Conservation (phyloP, 306 rosid genomes). For the Prunus padus region DNA sequence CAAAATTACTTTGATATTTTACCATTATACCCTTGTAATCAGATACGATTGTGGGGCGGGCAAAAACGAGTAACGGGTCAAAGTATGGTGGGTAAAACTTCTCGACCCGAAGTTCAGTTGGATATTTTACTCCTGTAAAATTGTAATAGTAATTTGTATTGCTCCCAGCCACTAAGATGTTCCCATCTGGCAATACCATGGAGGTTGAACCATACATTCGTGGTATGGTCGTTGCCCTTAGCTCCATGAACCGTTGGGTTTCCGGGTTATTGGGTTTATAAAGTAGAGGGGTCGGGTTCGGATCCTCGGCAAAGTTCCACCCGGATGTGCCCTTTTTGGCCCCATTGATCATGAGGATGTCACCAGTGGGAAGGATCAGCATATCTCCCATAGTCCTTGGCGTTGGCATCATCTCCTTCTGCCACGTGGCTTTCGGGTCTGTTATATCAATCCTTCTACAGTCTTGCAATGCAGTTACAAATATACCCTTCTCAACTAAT, state of each 20-base stretch:
- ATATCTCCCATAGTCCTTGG: conserved; percentile 56
- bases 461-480: conserved; percentile 32
- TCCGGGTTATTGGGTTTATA: conserved; percentile 23
- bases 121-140: conserved; percentile 24
- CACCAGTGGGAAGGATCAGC: conserved; percentile 56
- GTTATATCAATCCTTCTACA: conserved; percentile 57
- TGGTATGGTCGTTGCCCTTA: conserved; percentile 27
- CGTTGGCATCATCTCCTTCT: conserved; percentile 52
- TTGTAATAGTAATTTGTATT: conserved; percentile 38
- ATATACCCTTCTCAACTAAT: neutral
- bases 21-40: neutral
- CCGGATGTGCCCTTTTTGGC: conserved; percentile 52
- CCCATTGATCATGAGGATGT: conserved; percentile 52
- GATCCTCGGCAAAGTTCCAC: conserved; percentile 46
- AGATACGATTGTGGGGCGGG: neutral
- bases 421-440: conserved; percentile 47
- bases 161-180: conserved; percentile 44
- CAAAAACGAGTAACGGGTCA: neutral
- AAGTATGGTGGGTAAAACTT: conserved; percentile 13
- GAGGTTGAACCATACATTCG: conserved; percentile 63
- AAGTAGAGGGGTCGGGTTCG: conserved; percentile 37
- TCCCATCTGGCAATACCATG: conserved; percentile 34
- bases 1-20: neutral
- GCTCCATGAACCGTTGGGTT: conserved; percentile 37
- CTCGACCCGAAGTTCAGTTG: conserved; percentile 14